A percentile compares a stretch with the other conserved stretches of the same genome.
These are phyloP conservation scores for Triticum timopheevii DNA, from an alignment of 176 grass and related monocot species.

Conservation along the genomic window DNA sequence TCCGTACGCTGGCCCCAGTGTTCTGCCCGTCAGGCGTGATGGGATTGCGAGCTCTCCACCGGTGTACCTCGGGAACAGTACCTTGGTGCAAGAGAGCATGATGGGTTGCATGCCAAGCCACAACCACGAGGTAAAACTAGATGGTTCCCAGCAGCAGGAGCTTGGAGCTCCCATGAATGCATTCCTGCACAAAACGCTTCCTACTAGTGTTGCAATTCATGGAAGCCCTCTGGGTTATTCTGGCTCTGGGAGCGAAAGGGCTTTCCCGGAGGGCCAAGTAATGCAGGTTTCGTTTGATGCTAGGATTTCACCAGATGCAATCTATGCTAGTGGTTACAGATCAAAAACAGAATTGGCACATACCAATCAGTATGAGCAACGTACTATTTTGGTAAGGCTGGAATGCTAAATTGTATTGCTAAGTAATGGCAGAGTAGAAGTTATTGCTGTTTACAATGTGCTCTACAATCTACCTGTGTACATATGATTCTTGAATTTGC, in stretches of 20 bases:
- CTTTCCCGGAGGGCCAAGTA: conserved; percentile 13
- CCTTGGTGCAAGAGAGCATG: background rate
- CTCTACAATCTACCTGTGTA: background rate
- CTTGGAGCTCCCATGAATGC: conserved; percentile 38
- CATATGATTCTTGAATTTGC: conserved; percentile 30
- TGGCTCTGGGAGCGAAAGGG: conserved; percentile 8
- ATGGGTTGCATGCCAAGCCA: conserved; percentile 23
- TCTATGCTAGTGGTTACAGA: conserved; percentile 36
- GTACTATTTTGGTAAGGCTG: conserved; percentile 8
- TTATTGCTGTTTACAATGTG: background rate
- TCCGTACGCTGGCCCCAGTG: background rate
- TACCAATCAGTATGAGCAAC: background rate
- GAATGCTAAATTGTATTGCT: background rate
- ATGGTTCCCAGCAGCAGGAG: conserved; percentile 21
- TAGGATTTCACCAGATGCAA: conserved; percentile 21
- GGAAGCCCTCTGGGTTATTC: background rate
- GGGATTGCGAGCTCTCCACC: conserved; percentile 20
- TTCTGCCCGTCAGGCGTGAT: conserved; percentile 27
- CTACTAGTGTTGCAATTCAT: conserved; percentile 4
- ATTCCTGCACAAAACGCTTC: conserved; percentile 8
- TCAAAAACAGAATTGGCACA: conserved; percentile 11
- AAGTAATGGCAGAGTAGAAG: background rate
- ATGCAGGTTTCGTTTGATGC: conserved; percentile 16
- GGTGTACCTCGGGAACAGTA: background rate
- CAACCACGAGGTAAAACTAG: conserved; percentile 10